Evolutionary conservation across 495 filamentous ascomycete genomes (phyloP).

Genomic region (Staphylotrichum longicolle): DNA sequence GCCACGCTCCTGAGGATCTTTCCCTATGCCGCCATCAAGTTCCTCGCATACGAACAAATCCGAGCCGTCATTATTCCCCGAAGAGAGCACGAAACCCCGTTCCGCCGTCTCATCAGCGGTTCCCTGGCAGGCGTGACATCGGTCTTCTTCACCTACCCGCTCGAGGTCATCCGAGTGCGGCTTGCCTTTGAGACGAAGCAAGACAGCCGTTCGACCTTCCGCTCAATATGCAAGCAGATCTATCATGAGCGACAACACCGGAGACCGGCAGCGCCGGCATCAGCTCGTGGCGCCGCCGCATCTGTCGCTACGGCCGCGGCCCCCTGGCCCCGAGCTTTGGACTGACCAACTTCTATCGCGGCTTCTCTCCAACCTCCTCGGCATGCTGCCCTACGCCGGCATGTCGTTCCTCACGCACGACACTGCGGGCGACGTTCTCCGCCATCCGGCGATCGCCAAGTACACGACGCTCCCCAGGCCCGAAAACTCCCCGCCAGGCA

Average conservation of each 20-base stretch:
- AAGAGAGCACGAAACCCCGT: conserved; percentile 70
- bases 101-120: conserved; percentile 75
- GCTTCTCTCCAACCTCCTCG: conserved; percentile 86
- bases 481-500: conserved; percentile 49
- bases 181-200: conserved; percentile 87
- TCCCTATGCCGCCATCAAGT: conserved; percentile 96
- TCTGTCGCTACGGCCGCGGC: conserved; percentile 28
- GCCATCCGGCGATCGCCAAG: conserved; percentile 57
- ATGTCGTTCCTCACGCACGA: conserved; percentile 98
- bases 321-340: conserved; percentile 58
- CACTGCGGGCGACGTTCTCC: conserved; percentile 75
- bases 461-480: conserved; percentile 62
- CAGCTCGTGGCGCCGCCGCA: conserved; percentile 28
- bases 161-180: conserved; percentile 89
- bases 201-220: conserved; percentile 61
- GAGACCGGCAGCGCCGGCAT: conserved; percentile 19
- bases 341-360: conserved; percentile 88
- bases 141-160: conserved; percentile 92
- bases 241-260: conserved; percentile 63
- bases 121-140: conserved; percentile 80
- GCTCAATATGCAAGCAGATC: conserved; percentile 73
- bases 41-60: conserved; percentile 95
- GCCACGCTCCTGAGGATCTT: conserved; percentile 93
- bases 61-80: conserved; percentile 69
- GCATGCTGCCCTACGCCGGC: conserved; percentile 96